Base-by-base conservation (phyloP, 306 rosid species). In the Betula pendula region DNA sequence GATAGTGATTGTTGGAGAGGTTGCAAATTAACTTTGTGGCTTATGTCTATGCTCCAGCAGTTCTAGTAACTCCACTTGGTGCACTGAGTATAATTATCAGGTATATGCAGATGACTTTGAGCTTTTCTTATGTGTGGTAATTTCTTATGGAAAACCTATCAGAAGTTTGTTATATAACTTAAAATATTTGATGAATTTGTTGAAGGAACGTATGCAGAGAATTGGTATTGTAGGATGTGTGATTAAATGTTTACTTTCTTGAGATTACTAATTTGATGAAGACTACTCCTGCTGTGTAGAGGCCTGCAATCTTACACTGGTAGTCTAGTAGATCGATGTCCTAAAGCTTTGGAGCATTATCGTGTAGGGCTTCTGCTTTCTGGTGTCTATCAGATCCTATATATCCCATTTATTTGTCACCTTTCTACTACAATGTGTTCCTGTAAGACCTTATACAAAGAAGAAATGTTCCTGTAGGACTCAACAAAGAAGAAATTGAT, bases 1-100 rank as follows among this genome's bases (percentile, higher is more conserved):
- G 50, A 49, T 79, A 95, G 98, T 95, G 98, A 92, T 95, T 55
- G 81, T 84, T 72, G 98, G 98, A 72, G 98, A 92, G 84, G 81
- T 91, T 79, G 96, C 97, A 53, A 95, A n/a, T n/a, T n/a, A n/a
- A 95, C 71, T 92, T 95, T 81, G 91, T 95, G 53, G 98, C 97
- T 48, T 95, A 95, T 79, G 88, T 95, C 49, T 95, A 89, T 80
- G 93, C 98, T 79, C 97, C 98, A 2, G 98, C 98, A 2, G 91
- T 95, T 81, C 82, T 95, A 66, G 98, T 95, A 60, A 95, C 98
- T 43, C 98, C 98, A 27, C 97, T 95, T 70, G 98, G 98, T 24
- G 97, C 98, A 4, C 82, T 95, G 43, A 95, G 98, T 81, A 95
- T 95, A 55, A 95, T 92, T 75, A 88, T 95, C 80, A 95, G 98